Percentiles rank a stretch among this genome's conserved stretches.
phyloP scores from a whole-genome alignment of 2,329 filamentous ascomycete genomes.

The Pseudogymnoascus sp. region DNA sequence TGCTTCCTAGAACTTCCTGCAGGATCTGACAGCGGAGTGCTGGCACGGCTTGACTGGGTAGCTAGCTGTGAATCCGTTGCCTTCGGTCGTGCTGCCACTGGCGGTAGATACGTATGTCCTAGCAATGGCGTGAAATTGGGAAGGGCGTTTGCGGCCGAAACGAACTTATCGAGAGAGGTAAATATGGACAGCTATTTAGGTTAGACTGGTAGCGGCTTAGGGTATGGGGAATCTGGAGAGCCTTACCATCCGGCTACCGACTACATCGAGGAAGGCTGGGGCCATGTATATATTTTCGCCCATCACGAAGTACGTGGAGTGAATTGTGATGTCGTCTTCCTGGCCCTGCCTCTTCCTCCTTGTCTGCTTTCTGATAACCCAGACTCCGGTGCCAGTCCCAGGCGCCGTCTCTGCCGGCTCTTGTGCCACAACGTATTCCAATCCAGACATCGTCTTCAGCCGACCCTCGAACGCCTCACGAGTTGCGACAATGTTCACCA shows the following conservation, averaged over 20 bases:
- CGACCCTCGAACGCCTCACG: conserved; percentile 56
- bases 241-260: conserved; percentile 50
- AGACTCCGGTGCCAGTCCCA: conserved; percentile 54
- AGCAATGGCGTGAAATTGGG: conserved; percentile 43
- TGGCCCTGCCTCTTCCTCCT: conserved; percentile 46
- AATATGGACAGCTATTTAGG: conserved; percentile 17
- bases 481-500: conserved; percentile 49
- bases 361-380: conserved; percentile 62
- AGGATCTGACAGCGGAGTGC: conserved; percentile 39
- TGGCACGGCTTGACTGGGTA: conserved; percentile 24
- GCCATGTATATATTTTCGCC: conserved; percentile 61
- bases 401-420: conserved; percentile 55
- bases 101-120: conserved; percentile 30
- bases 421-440: conserved; percentile 59
- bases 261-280: conserved; percentile 49
- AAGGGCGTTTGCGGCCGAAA: conserved; percentile 25
- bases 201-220: conserved; percentile 12
- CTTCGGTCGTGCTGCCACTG: conserved; percentile 16
- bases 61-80: conserved; percentile 17
- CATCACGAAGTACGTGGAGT: conserved; percentile 54
- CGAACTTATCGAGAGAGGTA: conserved; percentile 26
- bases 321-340: conserved; percentile 51
- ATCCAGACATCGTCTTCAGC: conserved; percentile 54
- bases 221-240: not conserved
- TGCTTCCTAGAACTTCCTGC: conserved; percentile 18